Evolutionary conservation across 768 basidiomycete genomes (phyloP).

Genomic region (Leccinum arenicola): DNA sequence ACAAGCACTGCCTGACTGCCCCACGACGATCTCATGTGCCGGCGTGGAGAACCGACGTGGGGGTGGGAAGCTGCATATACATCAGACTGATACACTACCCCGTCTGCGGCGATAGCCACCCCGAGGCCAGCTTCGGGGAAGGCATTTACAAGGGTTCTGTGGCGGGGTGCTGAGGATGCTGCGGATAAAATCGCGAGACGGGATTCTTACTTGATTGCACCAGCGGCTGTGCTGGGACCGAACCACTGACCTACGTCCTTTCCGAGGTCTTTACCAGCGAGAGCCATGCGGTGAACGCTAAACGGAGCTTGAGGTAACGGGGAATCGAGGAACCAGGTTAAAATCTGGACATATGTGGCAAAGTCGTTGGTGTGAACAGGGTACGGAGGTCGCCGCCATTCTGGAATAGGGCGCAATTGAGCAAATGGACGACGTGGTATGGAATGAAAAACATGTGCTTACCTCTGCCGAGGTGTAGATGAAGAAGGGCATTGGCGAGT

Average conservation of each 20-base stretch:
- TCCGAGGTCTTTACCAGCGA: slow-evolving; percentile 91
- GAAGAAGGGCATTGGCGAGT: slow-evolving; percentile 75
- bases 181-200: background rate
- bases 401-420: slow-evolving; percentile 38
- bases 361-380: no score
- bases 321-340: slow-evolving; percentile 95
- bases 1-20: slow-evolving; percentile 83
- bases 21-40: slow-evolving; percentile 49
- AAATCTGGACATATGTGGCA: slow-evolving; percentile 35
- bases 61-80: slow-evolving; percentile 73
- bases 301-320: slow-evolving; percentile 85
- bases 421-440: background rate
- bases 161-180: slow-evolving; percentile 3
- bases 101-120: slow-evolving; percentile 80
- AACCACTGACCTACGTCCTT: slow-evolving; percentile 98
- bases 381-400: slow-evolving; percentile 76
- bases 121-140: slow-evolving; percentile 81
- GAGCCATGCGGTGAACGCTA: slow-evolving; percentile 93
- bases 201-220: slow-evolving; percentile 77
- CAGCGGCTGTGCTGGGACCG: slow-evolving; percentile 95
- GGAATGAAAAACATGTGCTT: slow-evolving; percentile 16
- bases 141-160: slow-evolving; percentile 68
- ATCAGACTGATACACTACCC: slow-evolving; percentile 79
- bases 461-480: slow-evolving; percentile 77
- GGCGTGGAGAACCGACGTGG: slow-evolving; percentile 29